phyloP scores from a whole-genome alignment of 495 filamentous ascomycete genomes.

The Lophium mytilinum region DNA sequence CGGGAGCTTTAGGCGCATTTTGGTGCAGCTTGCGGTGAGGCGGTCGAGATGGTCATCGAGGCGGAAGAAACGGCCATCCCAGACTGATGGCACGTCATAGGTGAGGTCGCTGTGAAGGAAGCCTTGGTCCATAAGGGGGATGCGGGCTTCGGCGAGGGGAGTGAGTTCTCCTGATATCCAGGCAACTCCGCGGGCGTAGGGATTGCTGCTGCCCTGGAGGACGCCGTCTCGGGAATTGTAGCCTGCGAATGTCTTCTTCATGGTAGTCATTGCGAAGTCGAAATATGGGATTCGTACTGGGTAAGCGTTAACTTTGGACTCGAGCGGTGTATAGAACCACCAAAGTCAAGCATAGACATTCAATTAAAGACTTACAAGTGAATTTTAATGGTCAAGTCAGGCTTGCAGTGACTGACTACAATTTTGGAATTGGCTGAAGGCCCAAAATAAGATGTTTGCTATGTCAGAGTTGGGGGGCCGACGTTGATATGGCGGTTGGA shows the following conservation, averaged over 20 bases:
- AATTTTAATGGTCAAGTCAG: too few species aligned
- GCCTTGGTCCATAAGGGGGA: conserved; percentile 37
- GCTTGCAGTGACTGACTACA: too few species aligned
- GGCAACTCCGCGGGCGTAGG: conserved; percentile 32
- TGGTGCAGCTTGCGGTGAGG: conserved; percentile 32
- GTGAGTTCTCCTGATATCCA: conserved; percentile 32
- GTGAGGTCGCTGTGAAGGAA: conserved; percentile 39
- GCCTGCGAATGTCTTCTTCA: conserved; percentile 30
- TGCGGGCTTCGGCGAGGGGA: conserved; percentile 33
- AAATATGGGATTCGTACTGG: background rate
- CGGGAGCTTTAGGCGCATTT: conserved; percentile 34
- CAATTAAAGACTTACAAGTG: too few species aligned
- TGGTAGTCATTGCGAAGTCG: conserved; percentile 27
- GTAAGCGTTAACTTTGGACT: too few species aligned
- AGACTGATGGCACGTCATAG: conserved; percentile 38
- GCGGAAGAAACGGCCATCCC: conserved; percentile 37
- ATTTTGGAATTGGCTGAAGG: too few species aligned
- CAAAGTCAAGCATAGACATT: too few species aligned
- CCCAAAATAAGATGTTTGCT: too few species aligned
- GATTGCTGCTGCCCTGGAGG: conserved; percentile 29
- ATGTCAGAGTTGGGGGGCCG: too few species aligned
- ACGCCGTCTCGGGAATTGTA: conserved; percentile 26
- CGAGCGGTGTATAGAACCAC: too few species aligned
- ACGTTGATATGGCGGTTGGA: too few species aligned
- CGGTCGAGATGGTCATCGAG: conserved; percentile 36